These are phyloP conservation scores for Styphnolobium japonicum DNA, from an alignment of 306 rosid species.

Conservation along the genomic window DNA sequence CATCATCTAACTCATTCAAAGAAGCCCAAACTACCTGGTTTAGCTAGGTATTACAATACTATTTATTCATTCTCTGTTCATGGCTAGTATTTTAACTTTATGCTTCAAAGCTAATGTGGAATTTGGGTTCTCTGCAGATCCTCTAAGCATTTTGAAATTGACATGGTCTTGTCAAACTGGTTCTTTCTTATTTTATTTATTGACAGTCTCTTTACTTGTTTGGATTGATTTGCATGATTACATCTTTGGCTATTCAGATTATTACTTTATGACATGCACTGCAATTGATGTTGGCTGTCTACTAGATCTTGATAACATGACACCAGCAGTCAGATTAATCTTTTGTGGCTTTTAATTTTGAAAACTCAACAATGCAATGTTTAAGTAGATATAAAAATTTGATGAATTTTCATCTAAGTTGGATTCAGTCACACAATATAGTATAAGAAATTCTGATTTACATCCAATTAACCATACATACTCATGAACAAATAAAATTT, in stretches of 20 bases:
- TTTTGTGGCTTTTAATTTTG: not conserved
- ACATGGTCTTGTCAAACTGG: not conserved
- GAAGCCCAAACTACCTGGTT: slow-evolving; percentile 65
- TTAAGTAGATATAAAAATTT: not conserved
- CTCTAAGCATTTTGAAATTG: not conserved
- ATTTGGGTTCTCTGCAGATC: not conserved
- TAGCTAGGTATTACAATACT: slow-evolving; percentile 61
- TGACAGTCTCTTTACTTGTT: not conserved
- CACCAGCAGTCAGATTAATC: not conserved
- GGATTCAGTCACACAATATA: no score
- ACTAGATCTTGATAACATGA: slow-evolving; percentile 15
- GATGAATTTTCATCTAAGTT: not conserved
- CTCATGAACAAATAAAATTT: no score
- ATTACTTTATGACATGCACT: not conserved
- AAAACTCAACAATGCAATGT: not conserved
- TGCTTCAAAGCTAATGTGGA: not conserved
- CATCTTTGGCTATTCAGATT: not conserved
- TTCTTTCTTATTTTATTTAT: not conserved
- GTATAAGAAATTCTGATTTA: no score
- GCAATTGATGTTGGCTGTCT: not conserved
- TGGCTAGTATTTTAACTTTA: not conserved
- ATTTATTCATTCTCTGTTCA: not conserved
- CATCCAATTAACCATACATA: no score
- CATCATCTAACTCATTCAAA: slow-evolving; percentile 44
- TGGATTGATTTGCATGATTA: slow-evolving; percentile 2